A percentile compares a stretch with the other conserved stretches of the same genome.
phyloP scores from a whole-genome alignment of 805 yeast genomes.

The Kodamaea sagamina region DNA sequence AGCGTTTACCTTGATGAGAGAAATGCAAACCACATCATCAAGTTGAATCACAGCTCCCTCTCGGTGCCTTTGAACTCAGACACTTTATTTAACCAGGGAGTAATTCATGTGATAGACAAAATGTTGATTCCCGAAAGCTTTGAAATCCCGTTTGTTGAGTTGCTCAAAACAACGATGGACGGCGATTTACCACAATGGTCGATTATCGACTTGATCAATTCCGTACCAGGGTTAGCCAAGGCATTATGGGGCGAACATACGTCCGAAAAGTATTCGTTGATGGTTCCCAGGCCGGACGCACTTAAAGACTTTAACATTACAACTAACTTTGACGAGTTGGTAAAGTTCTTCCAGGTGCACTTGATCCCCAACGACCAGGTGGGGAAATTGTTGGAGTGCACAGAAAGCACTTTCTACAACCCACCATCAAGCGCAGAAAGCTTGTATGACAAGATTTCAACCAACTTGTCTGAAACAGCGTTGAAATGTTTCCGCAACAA shows the following conservation, averaged over 20 bases:
- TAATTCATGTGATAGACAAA: conserved; percentile 66
- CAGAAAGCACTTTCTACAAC: conserved; percentile 20
- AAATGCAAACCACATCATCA: conserved; percentile 26
- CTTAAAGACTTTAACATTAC: conserved; percentile 54
- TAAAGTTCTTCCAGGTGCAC: conserved; percentile 65
- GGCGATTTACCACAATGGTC: conserved; percentile 23
- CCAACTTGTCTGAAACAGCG: conserved; percentile 45
- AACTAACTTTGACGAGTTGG: conserved; percentile 42
- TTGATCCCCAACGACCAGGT: conserved; percentile 62
- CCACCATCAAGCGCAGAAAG: conserved; percentile 1
- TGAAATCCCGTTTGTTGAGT: conserved; percentile 52
- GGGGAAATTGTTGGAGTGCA: conserved; percentile 49
- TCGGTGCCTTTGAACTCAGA: conserved; percentile 54
- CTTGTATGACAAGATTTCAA: conserved; percentile 24
- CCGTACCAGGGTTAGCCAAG: conserved; percentile 42
- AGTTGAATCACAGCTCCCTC: conserved; percentile 34
- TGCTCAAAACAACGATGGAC: conserved; percentile 57
- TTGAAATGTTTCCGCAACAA: conserved; percentile 34
- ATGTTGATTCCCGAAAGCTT: conserved; percentile 60
- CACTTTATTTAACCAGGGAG: conserved; percentile 79
- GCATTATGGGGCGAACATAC: conserved; percentile 27
- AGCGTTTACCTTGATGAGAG: conserved; percentile 20
- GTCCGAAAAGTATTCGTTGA: conserved; percentile 48
- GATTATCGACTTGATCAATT: conserved; percentile 48
- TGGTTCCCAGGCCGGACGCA: conserved; percentile 69